Conservation (phyloP, 2,329 filamentous ascomycete species). For the Microsporum ferrugineum region DNA sequence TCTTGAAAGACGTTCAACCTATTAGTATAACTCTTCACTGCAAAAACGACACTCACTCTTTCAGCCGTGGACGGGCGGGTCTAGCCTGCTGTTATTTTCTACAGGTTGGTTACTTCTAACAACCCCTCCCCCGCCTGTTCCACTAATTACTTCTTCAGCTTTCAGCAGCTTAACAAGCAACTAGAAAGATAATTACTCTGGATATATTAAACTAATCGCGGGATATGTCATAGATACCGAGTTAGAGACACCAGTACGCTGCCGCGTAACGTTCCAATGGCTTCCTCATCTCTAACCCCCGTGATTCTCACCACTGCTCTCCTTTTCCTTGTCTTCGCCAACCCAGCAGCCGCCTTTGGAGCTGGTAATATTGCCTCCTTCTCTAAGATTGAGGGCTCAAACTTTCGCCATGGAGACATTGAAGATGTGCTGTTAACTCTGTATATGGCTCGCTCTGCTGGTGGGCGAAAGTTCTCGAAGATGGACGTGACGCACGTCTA, state of each 20-base stretch:
- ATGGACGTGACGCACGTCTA: conserved; percentile 81
- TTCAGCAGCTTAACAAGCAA: neutral
- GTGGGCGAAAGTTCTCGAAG: conserved; percentile 76
- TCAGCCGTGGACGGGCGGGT: no score
- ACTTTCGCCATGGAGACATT: conserved; percentile 86
- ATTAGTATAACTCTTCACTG: no score
- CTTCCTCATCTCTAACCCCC: conserved; percentile 16
- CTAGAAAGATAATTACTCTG: neutral
- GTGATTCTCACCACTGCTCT: conserved; percentile 34
- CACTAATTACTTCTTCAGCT: neutral
- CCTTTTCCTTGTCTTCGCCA: conserved; percentile 55
- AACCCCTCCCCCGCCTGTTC: neutral
- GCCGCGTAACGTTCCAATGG: neutral
- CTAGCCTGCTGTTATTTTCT: neutral
- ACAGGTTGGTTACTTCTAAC: neutral
- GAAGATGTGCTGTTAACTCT: conserved; percentile 77
- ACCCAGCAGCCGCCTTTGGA: conserved; percentile 65
- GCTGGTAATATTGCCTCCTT: conserved; percentile 79
- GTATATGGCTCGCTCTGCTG: conserved; percentile 50
- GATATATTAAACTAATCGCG: neutral
- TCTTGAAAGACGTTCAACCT: no score
- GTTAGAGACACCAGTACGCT: neutral
- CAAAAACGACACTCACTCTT: no score
- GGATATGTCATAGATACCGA: neutral
- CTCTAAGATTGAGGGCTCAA: conserved; percentile 70